These are phyloP conservation scores for Pyrenula massariospora DNA, from an alignment of 495 filamentous ascomycete genomes.

Conservation along the genomic window DNA sequence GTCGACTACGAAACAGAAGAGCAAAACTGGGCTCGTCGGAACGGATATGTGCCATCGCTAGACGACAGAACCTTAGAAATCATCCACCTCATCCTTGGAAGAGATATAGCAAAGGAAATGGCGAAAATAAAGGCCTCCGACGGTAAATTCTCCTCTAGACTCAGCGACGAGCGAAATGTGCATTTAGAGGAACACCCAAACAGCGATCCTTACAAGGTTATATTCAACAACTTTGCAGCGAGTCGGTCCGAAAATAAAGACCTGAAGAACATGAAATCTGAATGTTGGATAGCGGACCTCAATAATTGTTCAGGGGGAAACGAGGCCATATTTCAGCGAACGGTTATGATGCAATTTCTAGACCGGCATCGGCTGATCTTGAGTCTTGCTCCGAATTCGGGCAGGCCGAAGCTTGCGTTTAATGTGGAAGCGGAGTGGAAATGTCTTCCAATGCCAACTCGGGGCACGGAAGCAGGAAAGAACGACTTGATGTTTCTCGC, in stretches of 20 bases:
- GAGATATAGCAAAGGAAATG: not conserved
- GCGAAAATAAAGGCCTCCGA: slow-evolving; percentile 1
- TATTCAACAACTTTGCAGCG: not conserved
- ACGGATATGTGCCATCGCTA: slow-evolving; percentile 6
- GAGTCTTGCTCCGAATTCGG: not conserved
- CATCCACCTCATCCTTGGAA: slow-evolving; percentile 2
- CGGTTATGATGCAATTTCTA: slow-evolving; percentile 7
- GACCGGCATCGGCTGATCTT: slow-evolving; percentile 5
- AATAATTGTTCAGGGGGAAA: slow-evolving; percentile 4
- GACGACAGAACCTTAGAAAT: slow-evolving; percentile 5
- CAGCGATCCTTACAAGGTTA: not conserved
- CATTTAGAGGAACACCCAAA: not conserved
- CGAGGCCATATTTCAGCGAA: slow-evolving; percentile 9
- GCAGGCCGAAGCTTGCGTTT: slow-evolving; percentile 1
- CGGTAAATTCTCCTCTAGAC: not conserved
- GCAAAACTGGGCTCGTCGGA: slow-evolving; percentile 3
- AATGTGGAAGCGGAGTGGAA: slow-evolving; percentile 5
- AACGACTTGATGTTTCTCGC: not conserved
- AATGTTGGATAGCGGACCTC: slow-evolving; percentile 4
- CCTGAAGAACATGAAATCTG: not conserved
- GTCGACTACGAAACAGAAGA: not conserved
- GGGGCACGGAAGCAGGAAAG: not conserved
- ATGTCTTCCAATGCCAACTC: slow-evolving; percentile 6
- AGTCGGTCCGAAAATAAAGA: not conserved
- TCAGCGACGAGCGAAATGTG: slow-evolving; percentile 2